Percentiles rank a stretch among this genome's conserved stretches.
These are phyloP conservation scores for Zygoascus tannicola DNA, from an alignment of 805 yeast genomes.

Conservation along the genomic window DNA sequence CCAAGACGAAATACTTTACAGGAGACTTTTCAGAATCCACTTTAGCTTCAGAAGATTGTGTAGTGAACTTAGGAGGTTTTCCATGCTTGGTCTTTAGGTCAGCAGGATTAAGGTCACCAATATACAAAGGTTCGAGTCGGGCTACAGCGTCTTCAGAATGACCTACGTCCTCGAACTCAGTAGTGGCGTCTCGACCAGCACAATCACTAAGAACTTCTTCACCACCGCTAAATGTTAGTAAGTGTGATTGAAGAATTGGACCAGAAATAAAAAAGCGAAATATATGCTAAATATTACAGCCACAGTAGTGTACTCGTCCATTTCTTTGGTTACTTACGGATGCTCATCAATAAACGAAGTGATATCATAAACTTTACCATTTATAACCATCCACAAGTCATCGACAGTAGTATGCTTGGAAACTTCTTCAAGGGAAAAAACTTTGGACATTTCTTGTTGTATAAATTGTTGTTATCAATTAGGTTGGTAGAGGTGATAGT, in stretches of 20 bases:
- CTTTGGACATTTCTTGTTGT: conserved; percentile 2
- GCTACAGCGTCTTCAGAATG: conserved; percentile 95
- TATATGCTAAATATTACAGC: not conserved
- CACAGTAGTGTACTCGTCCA: too few species aligned
- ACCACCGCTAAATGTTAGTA: conserved; percentile 44
- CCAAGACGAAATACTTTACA: conserved; percentile 21
- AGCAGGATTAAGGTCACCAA: conserved; percentile 67
- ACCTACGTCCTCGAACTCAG: conserved; percentile 78
- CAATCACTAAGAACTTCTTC: conserved; percentile 69
- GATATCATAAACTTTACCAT: conserved; percentile 59
- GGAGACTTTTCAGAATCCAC: conserved; percentile 19
- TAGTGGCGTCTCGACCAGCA: conserved; percentile 74
- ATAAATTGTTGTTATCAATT: too few species aligned
- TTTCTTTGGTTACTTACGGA: conserved; percentile 33
- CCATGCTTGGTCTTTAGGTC: conserved; percentile 22
- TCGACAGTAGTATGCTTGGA: conserved; percentile 36
- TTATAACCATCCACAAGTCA: conserved; percentile 64
- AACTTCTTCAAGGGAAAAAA: conserved; percentile 35
- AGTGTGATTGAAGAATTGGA: too few species aligned
- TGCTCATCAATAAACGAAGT: conserved; percentile 49
- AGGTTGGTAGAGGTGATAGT: too few species aligned
- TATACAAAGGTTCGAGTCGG: conserved; percentile 51
- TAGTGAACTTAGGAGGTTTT: not conserved
- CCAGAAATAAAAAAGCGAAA: too few species aligned
- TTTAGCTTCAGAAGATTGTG: conserved; percentile 14